Conservation (phyloP, 768 basidiomycete species). For the Dioszegia crocea region DNA sequence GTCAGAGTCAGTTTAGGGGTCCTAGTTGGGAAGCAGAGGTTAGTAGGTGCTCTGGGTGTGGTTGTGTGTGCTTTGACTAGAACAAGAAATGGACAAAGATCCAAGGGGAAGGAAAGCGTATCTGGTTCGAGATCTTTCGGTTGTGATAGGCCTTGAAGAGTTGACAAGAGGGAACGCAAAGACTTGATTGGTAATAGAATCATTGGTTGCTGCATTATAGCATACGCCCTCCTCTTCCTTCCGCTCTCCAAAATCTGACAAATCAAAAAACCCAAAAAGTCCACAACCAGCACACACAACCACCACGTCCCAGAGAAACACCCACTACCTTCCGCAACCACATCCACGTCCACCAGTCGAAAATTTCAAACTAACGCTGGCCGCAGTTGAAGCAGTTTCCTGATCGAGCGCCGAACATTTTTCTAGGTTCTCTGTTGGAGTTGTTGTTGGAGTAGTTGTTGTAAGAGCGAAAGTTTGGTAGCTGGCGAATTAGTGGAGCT, state of each 20-base stretch:
- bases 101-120: background rate
- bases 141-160: too few species aligned
- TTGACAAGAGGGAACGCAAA: too few species aligned
- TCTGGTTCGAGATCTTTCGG: too few species aligned
- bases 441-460: background rate
- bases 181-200: too few species aligned
- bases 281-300: slow-evolving; percentile 12
- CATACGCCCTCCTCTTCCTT: slow-evolving; percentile 3
- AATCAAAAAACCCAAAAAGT: background rate
- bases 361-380: slow-evolving; percentile 27
- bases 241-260: slow-evolving; percentile 1
- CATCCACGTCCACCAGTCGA: too few species aligned
- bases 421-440: slow-evolving; percentile 8
- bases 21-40: background rate
- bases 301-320: slow-evolving; percentile 15
- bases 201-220: too few species aligned
- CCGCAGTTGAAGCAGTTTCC: slow-evolving; percentile 47
- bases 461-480: background rate
- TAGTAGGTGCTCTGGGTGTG: background rate
- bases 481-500: background rate
- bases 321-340: background rate
- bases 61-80: background rate
- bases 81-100: background rate
- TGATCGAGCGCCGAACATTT: slow-evolving; percentile 34
- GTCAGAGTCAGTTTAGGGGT: background rate